phyloP scores from a whole-genome alignment of 129 eudicot species.

The Smallanthus sonchifolius region DNA sequence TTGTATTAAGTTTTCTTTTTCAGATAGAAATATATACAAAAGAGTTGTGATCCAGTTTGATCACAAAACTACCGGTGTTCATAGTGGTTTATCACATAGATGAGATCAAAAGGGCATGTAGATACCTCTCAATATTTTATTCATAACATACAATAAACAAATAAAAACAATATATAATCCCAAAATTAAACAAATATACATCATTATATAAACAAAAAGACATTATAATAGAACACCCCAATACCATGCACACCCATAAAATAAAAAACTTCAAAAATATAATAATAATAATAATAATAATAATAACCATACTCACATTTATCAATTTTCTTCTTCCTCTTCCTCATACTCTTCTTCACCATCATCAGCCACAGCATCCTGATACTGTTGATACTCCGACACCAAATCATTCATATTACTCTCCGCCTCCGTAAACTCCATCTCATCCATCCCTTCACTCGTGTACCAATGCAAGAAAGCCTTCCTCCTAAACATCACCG shows the following conservation, averaged over 20 bases:
- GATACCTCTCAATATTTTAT: constrained; percentile 6
- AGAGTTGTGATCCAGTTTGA: too few relatives aligned
- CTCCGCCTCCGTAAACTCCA: constrained; percentile 74
- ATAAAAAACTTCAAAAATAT: neutral
- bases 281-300: neutral
- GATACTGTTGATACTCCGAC: constrained; percentile 75
- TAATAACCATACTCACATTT: neutral
- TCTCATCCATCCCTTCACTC: constrained; percentile 67
- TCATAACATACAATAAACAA: neutral
- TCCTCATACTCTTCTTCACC: constrained; percentile 43
- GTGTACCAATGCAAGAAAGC: constrained; percentile 73
- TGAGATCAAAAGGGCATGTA: too few relatives aligned
- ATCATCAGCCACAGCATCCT: constrained; percentile 54
- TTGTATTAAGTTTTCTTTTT: too few relatives aligned
- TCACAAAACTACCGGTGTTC: too few relatives aligned
- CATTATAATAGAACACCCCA: neutral
- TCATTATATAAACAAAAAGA: neutral
- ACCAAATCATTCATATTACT: constrained; percentile 74
- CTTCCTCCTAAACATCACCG: constrained; percentile 65
- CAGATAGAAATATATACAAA: too few relatives aligned
- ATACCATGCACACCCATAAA: neutral
- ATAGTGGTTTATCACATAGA: too few relatives aligned
- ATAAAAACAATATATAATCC: neutral
- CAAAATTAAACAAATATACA: neutral
- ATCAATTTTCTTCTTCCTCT: constrained; percentile 30